Conservation (phyloP, 78 protist genomes). For the Paratrimastix pyriformis region DNA sequence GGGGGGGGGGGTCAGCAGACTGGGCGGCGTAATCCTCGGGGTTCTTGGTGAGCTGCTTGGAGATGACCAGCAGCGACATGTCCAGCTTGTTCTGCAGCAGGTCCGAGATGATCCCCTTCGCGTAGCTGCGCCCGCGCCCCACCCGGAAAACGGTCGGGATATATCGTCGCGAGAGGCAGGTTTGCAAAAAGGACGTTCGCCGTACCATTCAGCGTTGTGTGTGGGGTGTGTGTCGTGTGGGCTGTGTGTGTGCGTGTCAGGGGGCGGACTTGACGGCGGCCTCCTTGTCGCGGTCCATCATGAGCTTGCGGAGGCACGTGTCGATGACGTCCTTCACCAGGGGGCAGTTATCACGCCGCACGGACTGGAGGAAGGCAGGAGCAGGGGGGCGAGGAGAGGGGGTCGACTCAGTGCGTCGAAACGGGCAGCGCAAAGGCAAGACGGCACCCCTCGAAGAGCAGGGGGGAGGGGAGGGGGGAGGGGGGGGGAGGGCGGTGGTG, state of each 20-base stretch:
- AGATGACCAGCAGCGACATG: constrained; percentile 83
- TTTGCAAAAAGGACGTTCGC: too few species aligned
- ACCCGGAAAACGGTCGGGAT: not conserved
- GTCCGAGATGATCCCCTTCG: constrained; percentile 69
- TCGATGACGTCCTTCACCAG: constrained; percentile 71
- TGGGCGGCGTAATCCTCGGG: constrained; percentile 11
- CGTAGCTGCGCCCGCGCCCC: constrained; percentile 30
- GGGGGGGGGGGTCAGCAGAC: not conserved
- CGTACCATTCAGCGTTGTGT: too few species aligned
- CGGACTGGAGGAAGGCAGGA: constrained; percentile 53
- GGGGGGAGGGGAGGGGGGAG: not conserved
- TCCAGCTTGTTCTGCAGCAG: constrained; percentile 85
- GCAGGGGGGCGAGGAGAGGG: not conserved
- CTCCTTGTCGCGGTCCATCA: constrained; percentile 68
- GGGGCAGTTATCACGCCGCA: constrained; percentile 94
- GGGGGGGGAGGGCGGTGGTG: not conserved
- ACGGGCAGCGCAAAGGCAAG: not conserved
- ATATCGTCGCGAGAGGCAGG: too few species aligned
- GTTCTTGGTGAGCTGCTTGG: constrained; percentile 53
- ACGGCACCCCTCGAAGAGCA: not conserved
- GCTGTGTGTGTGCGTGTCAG: too few species aligned
- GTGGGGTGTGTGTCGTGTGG: too few species aligned
- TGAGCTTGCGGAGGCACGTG: constrained; percentile 55
- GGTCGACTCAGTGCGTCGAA: not conserved
- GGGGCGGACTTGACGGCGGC: constrained; percentile 49